Evolutionary conservation across 768 basidiomycete genomes (phyloP), one percentile per base, ranked within the genome.

Genomic region (Leccinum subtestaceum): DNA sequence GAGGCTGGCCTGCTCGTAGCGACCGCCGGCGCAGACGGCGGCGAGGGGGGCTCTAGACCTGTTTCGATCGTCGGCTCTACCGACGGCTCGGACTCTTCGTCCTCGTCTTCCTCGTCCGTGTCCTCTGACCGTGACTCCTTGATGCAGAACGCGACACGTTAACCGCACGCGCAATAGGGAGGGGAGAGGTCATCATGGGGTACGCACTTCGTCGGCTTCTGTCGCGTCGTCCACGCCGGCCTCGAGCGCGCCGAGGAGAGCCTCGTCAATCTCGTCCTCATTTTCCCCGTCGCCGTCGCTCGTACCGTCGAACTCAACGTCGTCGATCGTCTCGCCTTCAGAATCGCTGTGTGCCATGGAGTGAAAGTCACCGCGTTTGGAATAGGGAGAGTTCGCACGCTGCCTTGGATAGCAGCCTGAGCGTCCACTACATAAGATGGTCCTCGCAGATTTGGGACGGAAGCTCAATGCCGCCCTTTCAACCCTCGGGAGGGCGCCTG

Each of bases 401-500:
- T 60, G 34, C 46, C 58, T 61, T 50, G 58, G 25, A 45, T 53
- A 45, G 23, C 61, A 43, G 64, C 21, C 21, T 21, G 21, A 23
- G 23, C 56, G 52, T 70, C 65, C 71, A 77, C 63, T 10, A 38
- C 21, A 23, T 47, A 19, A 13, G 67, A 97, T 98, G 97, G 97
- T 99, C 71, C 82, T 99, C 68, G 90, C 92, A 64, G 97, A 98
- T 80, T 81, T 99, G 57, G 97, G 96, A 61, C 84, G 91, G 62
- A 90, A 87, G 69, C 89, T 99, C 74, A 97, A 97, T 75, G 87
- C 90, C 59, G 96, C 97, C 52, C 83, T 99, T 53, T 89, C 90
- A 15, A 91, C 95, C 36, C 85, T 98, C 60, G 91, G 88, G 67
- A 84, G 89, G 64, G 89, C 89, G 4, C 82, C 94, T 0, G 80